Percentiles rank a stretch among this genome's conserved stretches.
Evolutionary conservation across 192 early-diverging fungal genomes (phyloP).

Genomic region (Backusella tuberculispora): DNA sequence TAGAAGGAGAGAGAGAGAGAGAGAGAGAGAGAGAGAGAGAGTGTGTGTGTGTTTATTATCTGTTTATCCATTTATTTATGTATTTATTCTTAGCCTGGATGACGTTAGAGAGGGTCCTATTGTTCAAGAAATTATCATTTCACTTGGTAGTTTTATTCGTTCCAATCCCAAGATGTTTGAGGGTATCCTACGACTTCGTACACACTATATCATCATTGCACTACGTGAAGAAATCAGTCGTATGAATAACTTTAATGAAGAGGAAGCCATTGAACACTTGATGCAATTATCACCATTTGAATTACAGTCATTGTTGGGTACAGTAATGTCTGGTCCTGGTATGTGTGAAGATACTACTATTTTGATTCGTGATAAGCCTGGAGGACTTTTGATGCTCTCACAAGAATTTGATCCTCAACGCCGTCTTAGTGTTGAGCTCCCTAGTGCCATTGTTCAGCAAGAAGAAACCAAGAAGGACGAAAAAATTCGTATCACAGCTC

Average conservation of each 20-base stretch:
- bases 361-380: constrained; percentile 46
- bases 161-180: constrained; percentile 71
- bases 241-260: constrained; percentile 73
- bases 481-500: constrained; percentile 52
- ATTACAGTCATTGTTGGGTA: constrained; percentile 73
- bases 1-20: constrained; percentile 20
- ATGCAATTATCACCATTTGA: constrained; percentile 86
- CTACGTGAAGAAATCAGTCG: constrained; percentile 84
- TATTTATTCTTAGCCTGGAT: constrained; percentile 52
- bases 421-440: background rate
- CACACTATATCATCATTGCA: constrained; percentile 84
- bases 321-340: constrained; percentile 68
- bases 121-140: constrained; percentile 84
- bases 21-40: constrained; percentile 23
- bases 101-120: constrained; percentile 82
- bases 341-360: constrained; percentile 48
- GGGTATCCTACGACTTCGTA: constrained; percentile 82
- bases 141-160: constrained; percentile 75
- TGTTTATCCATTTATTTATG: background rate
- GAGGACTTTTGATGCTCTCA: constrained; percentile 44
- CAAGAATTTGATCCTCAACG: constrained; percentile 22
- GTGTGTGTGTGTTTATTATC: background rate
- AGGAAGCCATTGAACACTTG: constrained; percentile 77
- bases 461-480: background rate
- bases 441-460: background rate